Conservation (phyloP, 805 yeast genomes). For the Saccharomycopsis fibuligera region DNA sequence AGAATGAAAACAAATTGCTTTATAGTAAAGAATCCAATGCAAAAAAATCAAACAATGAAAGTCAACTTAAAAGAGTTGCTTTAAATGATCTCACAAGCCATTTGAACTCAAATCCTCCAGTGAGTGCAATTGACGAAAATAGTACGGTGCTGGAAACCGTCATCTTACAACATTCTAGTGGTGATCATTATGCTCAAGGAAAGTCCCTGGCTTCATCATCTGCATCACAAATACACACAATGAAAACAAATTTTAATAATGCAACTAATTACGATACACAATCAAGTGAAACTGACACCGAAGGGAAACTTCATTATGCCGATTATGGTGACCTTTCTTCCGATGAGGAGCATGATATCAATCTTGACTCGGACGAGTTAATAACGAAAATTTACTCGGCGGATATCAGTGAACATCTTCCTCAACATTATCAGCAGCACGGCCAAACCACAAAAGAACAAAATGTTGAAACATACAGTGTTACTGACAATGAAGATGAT, state of each 20-base stretch:
- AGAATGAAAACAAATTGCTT: not conserved
- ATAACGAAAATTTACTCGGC: not conserved
- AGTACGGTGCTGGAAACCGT: no score
- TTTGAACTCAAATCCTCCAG: constrained; percentile 1
- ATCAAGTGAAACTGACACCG: constrained; percentile 3
- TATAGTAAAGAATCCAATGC: not conserved
- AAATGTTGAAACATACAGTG: no score
- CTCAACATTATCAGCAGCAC: no score
- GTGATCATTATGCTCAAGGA: not conserved
- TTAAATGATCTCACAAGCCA: constrained; percentile 13
- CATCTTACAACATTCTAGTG: not conserved
- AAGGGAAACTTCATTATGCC: not conserved
- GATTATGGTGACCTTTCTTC: not conserved
- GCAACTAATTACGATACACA: not conserved
- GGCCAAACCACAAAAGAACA: no score
- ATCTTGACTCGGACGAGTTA: constrained; percentile 5
- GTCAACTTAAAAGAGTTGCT: constrained; percentile 6
- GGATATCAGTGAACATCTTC: no score
- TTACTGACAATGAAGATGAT: not conserved
- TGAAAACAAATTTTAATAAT: not conserved
- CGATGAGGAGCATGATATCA: constrained; percentile 2
- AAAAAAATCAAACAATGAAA: not conserved
- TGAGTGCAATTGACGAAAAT: not conserved
- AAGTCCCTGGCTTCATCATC: not conserved
- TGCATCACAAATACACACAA: not conserved